Conservation (phyloP, 2,329 filamentous ascomycete genomes). For the Pestalotiopsis sp. region DNA sequence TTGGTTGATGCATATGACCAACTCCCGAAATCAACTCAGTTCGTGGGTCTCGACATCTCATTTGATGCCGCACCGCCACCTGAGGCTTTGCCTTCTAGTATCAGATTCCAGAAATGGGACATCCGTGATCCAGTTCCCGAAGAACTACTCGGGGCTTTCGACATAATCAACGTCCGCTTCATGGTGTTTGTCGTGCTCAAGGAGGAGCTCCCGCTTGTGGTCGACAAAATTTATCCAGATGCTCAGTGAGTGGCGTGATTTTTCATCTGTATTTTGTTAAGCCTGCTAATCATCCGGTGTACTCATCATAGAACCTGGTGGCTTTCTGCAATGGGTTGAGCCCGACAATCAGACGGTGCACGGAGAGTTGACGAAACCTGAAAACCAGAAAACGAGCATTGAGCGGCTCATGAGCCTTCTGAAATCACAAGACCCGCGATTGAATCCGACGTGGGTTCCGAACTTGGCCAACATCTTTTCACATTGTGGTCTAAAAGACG, state of each 20-base stretch:
- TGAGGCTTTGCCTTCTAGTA: constrained; percentile 20
- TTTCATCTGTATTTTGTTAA: not conserved
- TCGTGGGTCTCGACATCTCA: constrained; percentile 27
- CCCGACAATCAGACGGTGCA: constrained; percentile 13
- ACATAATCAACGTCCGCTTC: constrained; percentile 27
- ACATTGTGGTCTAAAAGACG: not conserved
- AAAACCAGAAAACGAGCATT: constrained; percentile 4
- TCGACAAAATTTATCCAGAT: constrained; percentile 12
- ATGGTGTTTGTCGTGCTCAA: constrained; percentile 21
- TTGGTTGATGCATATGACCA: constrained; percentile 13
- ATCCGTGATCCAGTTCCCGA: constrained; percentile 18
- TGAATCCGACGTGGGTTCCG: constrained; percentile 12
- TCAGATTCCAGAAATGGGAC: constrained; percentile 9
- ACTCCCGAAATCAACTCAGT: constrained; percentile 15
- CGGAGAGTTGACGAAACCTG: constrained; percentile 1
- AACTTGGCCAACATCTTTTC: constrained; percentile 2
- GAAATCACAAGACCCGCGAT: constrained; percentile 4
- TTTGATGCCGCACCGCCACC: constrained; percentile 20
- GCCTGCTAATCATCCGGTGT: not conserved
- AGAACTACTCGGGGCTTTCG: constrained; percentile 19
- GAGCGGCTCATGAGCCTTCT: constrained; percentile 10
- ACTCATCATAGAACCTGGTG: not conserved
- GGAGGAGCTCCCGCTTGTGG: constrained; percentile 14
- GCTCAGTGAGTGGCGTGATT: constrained; percentile 7
- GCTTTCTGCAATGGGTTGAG: constrained; percentile 9